phyloP scores from a whole-genome alignment of 2,329 filamentous ascomycete genomes.

The Pleurostoma richardsiae region DNA sequence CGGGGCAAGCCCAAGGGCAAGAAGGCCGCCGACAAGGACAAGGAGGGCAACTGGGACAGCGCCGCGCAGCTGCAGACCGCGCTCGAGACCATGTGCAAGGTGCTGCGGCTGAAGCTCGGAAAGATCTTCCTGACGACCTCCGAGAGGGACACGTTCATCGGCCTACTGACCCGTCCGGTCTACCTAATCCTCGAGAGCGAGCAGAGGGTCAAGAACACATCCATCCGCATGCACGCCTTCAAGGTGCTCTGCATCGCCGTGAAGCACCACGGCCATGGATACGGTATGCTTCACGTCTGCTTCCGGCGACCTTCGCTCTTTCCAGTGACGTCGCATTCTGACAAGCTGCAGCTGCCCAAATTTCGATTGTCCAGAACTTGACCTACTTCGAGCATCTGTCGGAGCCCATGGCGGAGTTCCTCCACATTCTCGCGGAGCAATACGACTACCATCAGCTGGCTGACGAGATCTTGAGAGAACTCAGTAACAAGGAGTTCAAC shows the following conservation, averaged over 20 bases:
- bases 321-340: conserved; percentile 9
- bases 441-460: conserved; percentile 96
- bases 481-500: conserved; percentile 98
- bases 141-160: conserved; percentile 91
- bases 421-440: conserved; percentile 92
- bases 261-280: conserved; percentile 96
- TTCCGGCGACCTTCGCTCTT: conserved; percentile 4
- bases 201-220: conserved; percentile 79
- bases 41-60: conserved; percentile 84
- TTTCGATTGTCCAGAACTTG: conserved; percentile 93
- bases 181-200: conserved; percentile 95
- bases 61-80: conserved; percentile 81
- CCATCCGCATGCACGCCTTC: conserved; percentile 94
- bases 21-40: conserved; percentile 59
- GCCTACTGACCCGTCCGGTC: conserved; percentile 84
- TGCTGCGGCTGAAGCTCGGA: conserved; percentile 84
- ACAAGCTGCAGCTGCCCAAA: conserved; percentile 71
- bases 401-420: conserved; percentile 96
- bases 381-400: conserved; percentile 99
- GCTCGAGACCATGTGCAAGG: conserved; percentile 92
- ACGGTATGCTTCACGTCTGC: conserved; percentile 54
- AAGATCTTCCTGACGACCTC: conserved; percentile 95
- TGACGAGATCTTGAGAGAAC: conserved; percentile 87
- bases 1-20: conserved; percentile 70
- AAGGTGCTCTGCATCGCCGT: conserved; percentile 94